Base-by-base conservation (phyloP, 129 eudicot species). In the Chrysanthemum lavandulifolium region DNA sequence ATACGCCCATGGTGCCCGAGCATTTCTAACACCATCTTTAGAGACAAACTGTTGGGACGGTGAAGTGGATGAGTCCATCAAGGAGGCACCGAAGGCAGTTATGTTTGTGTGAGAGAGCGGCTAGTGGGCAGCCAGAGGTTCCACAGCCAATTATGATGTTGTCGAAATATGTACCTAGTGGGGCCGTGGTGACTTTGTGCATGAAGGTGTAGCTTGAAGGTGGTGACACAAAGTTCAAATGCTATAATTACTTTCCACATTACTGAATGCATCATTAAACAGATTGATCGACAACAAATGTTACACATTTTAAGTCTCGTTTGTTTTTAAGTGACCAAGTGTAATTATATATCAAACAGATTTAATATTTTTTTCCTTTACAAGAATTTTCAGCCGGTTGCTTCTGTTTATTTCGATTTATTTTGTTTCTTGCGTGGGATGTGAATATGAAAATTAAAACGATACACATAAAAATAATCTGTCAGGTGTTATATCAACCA, bases 91-190 rank as follows among this genome's bases (percentile, higher is more conserved):
- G 49, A 85, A 87, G 13, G 81, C 73, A 0, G 84, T 45, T 18
- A 90, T 54, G 59, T 79, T 25, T 87, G 11, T 64, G 79, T 12
- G 89, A 84, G 64, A 90, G 89, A 0, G 97, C 79, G 55, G 92
- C 92, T 40, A 86, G 16, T 2, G 86, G 88, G 33, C 81, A 78
- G 62, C 86, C 85, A 36, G 91, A 79, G 7, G 89, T 85, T 57
- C 89, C 97, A 9, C 95, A 91, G 13, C 97, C 95, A 12, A 87
- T 52, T 14, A 90, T 51, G n/a, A 90, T 87, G 82, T 85, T 85
- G 81, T 90, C 89, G 68, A 83, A 90, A 73, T 81, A 80, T 31
- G 95, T 81, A 9, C 79, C 43, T 7, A 43, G 29, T 61, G 86
- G 95, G 0, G 89, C 87, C 47, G 84, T 60, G 21, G 87, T 85